Conservation (phyloP, 805 yeast species). For the Allodekkera sacchari region DNA sequence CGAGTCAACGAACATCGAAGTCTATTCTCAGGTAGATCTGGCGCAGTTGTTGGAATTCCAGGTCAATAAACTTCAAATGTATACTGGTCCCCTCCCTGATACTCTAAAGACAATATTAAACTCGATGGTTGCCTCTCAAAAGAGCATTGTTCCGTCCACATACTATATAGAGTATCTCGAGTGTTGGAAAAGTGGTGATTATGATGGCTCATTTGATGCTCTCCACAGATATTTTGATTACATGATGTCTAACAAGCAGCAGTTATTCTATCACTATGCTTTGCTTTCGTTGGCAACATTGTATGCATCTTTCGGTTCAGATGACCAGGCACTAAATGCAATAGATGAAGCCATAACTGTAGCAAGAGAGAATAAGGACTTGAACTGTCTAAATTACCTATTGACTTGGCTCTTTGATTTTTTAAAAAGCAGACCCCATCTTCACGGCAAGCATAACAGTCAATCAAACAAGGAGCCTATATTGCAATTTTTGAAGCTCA, state of each 20-base stretch:
- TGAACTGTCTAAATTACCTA: constrained; percentile 60
- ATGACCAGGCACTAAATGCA: constrained; percentile 63
- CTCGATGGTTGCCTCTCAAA: constrained; percentile 40
- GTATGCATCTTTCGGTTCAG: constrained; percentile 60
- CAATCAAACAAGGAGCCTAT: constrained; percentile 53
- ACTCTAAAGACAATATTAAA: constrained; percentile 33
- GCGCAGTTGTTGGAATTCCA: constrained; percentile 44
- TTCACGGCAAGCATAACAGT: constrained; percentile 28
- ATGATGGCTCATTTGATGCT: constrained; percentile 50
- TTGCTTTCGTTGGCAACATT: constrained; percentile 62
- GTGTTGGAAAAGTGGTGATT: constrained; percentile 49
- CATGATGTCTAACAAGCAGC: constrained; percentile 58
- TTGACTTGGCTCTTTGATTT: constrained; percentile 70
- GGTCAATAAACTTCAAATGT: constrained; percentile 41
- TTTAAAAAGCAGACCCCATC: constrained; percentile 56
- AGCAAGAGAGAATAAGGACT: constrained; percentile 79
- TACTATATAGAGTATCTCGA: constrained; percentile 57
- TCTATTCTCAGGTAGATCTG: constrained; percentile 40
- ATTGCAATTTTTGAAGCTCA: constrained; percentile 48
- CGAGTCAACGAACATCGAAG: neutral
- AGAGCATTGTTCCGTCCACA: constrained; percentile 33
- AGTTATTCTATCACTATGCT: constrained; percentile 68
- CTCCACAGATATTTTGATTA: constrained; percentile 62
- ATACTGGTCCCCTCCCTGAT: constrained; percentile 42
- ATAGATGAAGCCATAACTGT: constrained; percentile 82